Evolutionary conservation across 768 basidiomycete genomes (phyloP).

Genomic region (Vararia minispora): DNA sequence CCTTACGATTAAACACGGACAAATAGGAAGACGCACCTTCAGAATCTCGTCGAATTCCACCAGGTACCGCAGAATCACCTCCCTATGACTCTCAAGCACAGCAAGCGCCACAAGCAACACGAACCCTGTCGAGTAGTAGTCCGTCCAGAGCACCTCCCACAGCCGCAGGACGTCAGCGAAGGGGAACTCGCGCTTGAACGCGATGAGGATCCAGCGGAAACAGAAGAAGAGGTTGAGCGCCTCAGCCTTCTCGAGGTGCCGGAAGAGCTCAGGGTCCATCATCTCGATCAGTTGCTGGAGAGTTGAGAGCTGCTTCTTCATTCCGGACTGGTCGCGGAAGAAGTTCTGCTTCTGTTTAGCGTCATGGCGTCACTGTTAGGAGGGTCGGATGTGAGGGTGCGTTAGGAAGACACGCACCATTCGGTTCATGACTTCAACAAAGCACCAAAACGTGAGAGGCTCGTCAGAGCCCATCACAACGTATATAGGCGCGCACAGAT

Average conservation of each 20-base stretch:
- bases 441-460: conserved; percentile 92
- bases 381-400: no score
- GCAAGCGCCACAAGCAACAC: conserved; percentile 93
- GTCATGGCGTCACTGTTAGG: neutral
- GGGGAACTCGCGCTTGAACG: conserved; percentile 94
- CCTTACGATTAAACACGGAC: neutral
- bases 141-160: conserved; percentile 93
- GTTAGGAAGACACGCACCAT: conserved; percentile 56
- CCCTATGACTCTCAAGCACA: conserved; percentile 88
- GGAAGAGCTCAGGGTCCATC: conserved; percentile 94
- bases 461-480: conserved; percentile 86
- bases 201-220: conserved; percentile 90
- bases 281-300: conserved; percentile 83
- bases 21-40: conserved; percentile 33
- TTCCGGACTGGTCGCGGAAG: conserved; percentile 90
- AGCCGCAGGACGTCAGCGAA: conserved; percentile 83
- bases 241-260: conserved; percentile 82
- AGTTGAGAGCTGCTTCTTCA: conserved; percentile 88
- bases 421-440: conserved; percentile 88
- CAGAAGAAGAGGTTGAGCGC: conserved; percentile 95
- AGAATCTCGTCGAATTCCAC: conserved; percentile 87
- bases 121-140: conserved; percentile 81
- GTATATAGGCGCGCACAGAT: conserved; percentile 88
- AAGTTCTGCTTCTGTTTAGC: conserved; percentile 79
- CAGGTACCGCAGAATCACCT: conserved; percentile 90